Conservation (phyloP, 305 asterid genomes). For the Fraxinus baroniana region DNA sequence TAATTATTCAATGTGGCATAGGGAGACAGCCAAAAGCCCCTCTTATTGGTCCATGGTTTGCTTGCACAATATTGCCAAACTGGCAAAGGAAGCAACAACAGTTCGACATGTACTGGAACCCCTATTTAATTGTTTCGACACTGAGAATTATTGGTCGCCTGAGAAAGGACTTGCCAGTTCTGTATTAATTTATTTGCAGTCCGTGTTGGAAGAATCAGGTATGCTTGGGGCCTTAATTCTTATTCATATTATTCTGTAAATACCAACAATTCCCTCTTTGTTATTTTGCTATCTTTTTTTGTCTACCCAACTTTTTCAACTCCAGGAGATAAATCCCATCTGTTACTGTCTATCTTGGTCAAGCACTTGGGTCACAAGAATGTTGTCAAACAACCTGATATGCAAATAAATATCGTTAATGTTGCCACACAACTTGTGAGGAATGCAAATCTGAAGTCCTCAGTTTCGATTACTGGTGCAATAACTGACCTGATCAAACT, state of each 20-base stretch:
- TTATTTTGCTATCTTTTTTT: neutral
- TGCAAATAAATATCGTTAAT: slow-evolving; percentile 37
- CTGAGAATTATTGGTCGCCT: slow-evolving; percentile 49
- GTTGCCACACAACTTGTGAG: slow-evolving; percentile 35
- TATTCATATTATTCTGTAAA: slow-evolving; percentile 7
- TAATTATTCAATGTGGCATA: slow-evolving; percentile 17
- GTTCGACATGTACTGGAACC: slow-evolving; percentile 54
- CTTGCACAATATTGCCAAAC: slow-evolving; percentile 40
- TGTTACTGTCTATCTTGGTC: slow-evolving; percentile 40
- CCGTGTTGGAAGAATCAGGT: slow-evolving; percentile 54
- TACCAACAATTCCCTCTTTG: neutral
- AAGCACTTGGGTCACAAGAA: slow-evolving; percentile 55
- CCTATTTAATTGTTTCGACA: slow-evolving; percentile 42
- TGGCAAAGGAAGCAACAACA: slow-evolving; percentile 53
- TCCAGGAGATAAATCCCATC: slow-evolving; percentile 50
- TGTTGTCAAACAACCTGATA: slow-evolving; percentile 36
- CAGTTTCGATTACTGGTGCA: slow-evolving; percentile 38
- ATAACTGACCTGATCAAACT: slow-evolving; percentile 45
- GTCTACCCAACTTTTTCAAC: slow-evolving; percentile 2
- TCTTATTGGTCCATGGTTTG: slow-evolving; percentile 49
- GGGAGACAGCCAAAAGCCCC: slow-evolving; percentile 44
- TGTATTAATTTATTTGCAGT: slow-evolving; percentile 39
- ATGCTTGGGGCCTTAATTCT: slow-evolving; percentile 5
- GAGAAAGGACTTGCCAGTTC: slow-evolving; percentile 45
- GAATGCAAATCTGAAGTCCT: slow-evolving; percentile 39